Base-by-base conservation (phyloP, 768 basidiomycete species). In the Harrya chromipes region DNA sequence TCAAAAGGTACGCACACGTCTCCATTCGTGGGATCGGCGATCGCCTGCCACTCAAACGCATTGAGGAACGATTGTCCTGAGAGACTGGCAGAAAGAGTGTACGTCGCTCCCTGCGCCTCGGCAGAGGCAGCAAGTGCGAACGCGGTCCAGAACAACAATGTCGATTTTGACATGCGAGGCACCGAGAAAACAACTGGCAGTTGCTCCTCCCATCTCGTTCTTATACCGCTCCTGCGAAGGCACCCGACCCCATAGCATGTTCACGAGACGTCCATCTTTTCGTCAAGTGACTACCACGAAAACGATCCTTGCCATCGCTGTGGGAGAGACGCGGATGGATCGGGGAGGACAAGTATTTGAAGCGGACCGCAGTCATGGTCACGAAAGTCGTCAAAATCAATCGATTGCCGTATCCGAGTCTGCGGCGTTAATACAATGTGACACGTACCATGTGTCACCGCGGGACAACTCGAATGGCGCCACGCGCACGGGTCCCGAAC, bases 51-150 rank as follows among this genome's bases (percentile, higher is more conserved):
- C 6, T 26, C 13, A 47, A 67, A 64, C 0, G 70, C 64, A n/a
- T 65, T 60, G 43, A 78, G 67, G 61, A 86, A 84, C 10, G 63
- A 67, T 42, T 61, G 55, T 12, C 83, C 82, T 16, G 69, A 62
- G 58, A 73, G 68, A 49, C 70, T 78, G 49, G 1, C 69, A 72
- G 12, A 71, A 74, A 17, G 68, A 72, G n/a, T 36, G 29, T 55
- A 55, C 4, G 27, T 23, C 4, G 35, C 53, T 5, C 53, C 53
- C 6, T 16, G 26, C 17, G 51, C 45, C 17, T 27, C 11, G 2
- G 24, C 26, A 29, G 23, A 33, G 20, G 29, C 17, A 24, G 34
- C 8, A 17, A 43, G 36, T 16, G 4, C 17, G 9, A 52, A 31
- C 23, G 10, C 20, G 7, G 10, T 20, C 6, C 29, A 37, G 17